Conservation (phyloP, 1,284 basidiomycete genomes). For the Puccinia hordei region DNA sequence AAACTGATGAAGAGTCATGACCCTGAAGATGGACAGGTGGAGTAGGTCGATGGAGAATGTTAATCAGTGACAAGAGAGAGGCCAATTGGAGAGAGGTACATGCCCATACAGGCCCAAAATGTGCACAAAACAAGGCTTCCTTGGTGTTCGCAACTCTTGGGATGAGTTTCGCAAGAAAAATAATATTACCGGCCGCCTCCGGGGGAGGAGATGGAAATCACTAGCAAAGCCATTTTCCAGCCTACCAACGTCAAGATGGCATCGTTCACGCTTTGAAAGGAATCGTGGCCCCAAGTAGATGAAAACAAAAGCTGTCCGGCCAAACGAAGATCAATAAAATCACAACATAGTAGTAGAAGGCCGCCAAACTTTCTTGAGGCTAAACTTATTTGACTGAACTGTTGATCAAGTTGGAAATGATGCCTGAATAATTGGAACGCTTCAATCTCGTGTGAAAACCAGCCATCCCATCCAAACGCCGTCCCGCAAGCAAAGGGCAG, state of each 20-base stretch:
- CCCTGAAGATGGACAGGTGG: neutral
- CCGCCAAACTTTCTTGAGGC: too few relatives aligned
- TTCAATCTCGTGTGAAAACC: constrained; percentile 50
- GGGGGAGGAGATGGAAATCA: constrained; percentile 56
- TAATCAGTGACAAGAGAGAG: constrained; percentile 59
- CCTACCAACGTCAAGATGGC: constrained; percentile 54
- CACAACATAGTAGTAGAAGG: constrained; percentile 55
- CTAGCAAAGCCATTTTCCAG: constrained; percentile 57
- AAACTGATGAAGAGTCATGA: constrained; percentile 9
- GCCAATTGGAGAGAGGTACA: constrained; percentile 59
- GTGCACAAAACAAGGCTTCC: constrained; percentile 58
- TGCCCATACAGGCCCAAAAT: constrained; percentile 53
- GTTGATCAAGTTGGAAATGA: constrained; percentile 57
- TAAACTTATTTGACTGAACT: neutral
- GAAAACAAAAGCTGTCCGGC: constrained; percentile 53
- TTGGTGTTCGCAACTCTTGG: constrained; percentile 60
- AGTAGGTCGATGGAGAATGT: constrained; percentile 11
- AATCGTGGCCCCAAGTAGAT: constrained; percentile 59
- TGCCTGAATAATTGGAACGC: constrained; percentile 58
- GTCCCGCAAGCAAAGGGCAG: constrained; percentile 60
- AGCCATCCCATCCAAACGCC: constrained; percentile 59
- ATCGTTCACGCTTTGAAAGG: constrained; percentile 57
- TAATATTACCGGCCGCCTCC: constrained; percentile 58
- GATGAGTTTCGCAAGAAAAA: constrained; percentile 58
- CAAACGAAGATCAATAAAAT: neutral